phyloP scores from a whole-genome alignment of 305 asterid genomes.

The Plantago coronopus region DNA sequence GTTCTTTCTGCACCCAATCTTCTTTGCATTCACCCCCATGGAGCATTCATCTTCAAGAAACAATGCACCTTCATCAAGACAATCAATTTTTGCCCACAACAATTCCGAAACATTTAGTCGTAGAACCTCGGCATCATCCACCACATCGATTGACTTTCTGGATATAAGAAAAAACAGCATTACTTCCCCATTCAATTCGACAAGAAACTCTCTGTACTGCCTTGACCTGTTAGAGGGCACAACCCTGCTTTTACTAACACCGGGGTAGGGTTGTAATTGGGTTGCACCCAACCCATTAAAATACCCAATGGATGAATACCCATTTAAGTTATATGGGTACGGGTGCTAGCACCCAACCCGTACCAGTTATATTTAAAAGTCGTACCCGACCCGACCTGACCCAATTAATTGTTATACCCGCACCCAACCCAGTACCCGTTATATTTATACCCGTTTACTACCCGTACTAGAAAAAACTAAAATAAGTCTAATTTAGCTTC shows the following conservation, averaged over 20 bases:
- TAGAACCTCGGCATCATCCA: conserved; percentile 44
- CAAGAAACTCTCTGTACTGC: conserved; percentile 35
- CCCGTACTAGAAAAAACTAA: no score
- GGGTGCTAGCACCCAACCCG: no score
- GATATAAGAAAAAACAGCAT: conserved; percentile 37
- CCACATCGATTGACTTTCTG: conserved; percentile 24
- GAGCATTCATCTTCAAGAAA: conserved; percentile 38
- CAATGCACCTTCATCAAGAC: conserved; percentile 34
- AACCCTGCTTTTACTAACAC: conserved; percentile 26
- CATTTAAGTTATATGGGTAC: no score
- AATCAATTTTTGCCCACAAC: conserved; percentile 30
- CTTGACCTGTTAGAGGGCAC: conserved; percentile 31
- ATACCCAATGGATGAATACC: no score
- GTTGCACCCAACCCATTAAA: no score
- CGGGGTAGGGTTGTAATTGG: no score
- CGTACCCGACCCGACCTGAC: no score
- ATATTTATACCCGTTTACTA: no score
- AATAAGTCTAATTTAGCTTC: no score
- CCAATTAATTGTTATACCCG: no score
- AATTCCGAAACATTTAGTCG: conserved; percentile 31
- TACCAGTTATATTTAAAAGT: no score
- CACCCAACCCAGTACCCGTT: no score
- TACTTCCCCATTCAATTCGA: conserved; percentile 42
- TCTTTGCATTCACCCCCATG: conserved; percentile 28
- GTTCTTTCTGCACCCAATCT: conserved; percentile 37